Percentiles rank a stretch among this genome's conserved stretches.
Evolutionary conservation across 371 early-diverging fungal genomes (phyloP).

Genomic region (Scutellospora calospora): DNA sequence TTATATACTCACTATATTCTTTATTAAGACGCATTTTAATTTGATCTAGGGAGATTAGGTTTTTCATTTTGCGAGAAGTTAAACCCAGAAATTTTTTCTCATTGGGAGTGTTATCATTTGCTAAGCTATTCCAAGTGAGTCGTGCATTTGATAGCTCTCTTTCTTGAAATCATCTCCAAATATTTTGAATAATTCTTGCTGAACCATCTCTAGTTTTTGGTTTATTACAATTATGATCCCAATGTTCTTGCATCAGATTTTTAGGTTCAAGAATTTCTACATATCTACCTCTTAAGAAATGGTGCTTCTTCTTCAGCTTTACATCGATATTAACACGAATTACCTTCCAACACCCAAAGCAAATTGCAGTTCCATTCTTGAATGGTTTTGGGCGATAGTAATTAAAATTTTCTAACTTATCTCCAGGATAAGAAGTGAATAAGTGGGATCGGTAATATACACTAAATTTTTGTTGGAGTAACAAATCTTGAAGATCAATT

Average conservation of each 20-base stretch:
- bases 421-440: background rate
- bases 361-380: slow-evolving; percentile 11
- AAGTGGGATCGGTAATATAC: background rate
- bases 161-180: too few relatives aligned
- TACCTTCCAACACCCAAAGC: slow-evolving; percentile 11
- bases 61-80: too few relatives aligned
- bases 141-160: too few relatives aligned
- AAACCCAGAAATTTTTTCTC: too few relatives aligned
- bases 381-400: background rate
- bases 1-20: too few relatives aligned
- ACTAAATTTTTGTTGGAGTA: slow-evolving; percentile 23
- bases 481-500: slow-evolving; percentile 24
- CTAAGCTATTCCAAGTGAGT: too few relatives aligned
- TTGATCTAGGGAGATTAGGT: too few relatives aligned
- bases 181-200: too few relatives aligned
- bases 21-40: too few relatives aligned
- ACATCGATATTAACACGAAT: background rate
- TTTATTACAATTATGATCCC: background rate
- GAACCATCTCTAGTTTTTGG: too few relatives aligned
- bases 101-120: too few relatives aligned
- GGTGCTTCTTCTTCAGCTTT: slow-evolving; percentile 10
- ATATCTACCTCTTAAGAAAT: background rate
- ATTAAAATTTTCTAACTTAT: too few relatives aligned
- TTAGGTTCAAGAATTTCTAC: background rate
- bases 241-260: slow-evolving; percentile 10